phyloP scores from a whole-genome alignment of 139 green algal species.

The Limnomonas spitsbergensis region DNA sequence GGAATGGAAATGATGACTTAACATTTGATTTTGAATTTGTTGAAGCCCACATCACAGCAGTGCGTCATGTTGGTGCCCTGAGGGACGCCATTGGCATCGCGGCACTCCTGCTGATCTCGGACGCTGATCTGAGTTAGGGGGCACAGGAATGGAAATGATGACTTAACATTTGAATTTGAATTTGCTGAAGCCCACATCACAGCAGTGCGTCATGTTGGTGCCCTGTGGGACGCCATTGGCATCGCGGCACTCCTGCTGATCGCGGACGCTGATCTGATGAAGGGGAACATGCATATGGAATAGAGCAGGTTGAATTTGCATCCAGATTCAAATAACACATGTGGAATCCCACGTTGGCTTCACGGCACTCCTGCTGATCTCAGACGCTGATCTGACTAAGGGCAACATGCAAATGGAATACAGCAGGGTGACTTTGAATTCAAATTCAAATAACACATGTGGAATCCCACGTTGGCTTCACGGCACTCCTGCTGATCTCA shows the following conservation, averaged over 20 bases:
- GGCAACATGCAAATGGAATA: too few species aligned
- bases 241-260: neutral
- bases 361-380: neutral
- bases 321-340: too few species aligned
- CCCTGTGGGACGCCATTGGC: neutral
- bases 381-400: neutral
- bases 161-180: too few species aligned
- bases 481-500: too few species aligned
- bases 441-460: too few species aligned
- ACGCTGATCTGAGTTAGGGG: neutral
- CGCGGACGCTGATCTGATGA: neutral
- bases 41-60: constrained; percentile 13
- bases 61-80: neutral
- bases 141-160: too few species aligned
- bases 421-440: too few species aligned
- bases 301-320: too few species aligned
- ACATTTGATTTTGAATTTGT: constrained; percentile 24
- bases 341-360: too few species aligned
- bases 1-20: too few species aligned
- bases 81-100: neutral
- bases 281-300: too few species aligned
- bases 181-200: constrained; percentile 14
- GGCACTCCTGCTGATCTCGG: neutral
- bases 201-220: constrained; percentile 4
- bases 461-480: too few species aligned